Base-by-base conservation (phyloP, 129 eudicot genomes). In the Apium graveolens region DNA sequence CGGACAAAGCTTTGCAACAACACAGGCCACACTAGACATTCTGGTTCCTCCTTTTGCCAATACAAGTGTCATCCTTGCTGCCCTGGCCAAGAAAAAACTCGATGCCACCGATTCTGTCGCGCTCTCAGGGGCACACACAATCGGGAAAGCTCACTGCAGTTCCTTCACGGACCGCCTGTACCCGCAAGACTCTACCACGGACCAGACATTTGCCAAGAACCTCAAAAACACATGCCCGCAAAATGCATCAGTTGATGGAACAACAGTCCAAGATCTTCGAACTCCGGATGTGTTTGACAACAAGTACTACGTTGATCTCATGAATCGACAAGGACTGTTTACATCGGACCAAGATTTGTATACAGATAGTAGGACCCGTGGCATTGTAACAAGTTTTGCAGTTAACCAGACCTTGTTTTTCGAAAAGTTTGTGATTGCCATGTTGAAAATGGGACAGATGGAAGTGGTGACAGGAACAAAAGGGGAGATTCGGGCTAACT, bases 361-460 rank as follows among this genome's bases (percentile, higher is more conserved):
- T 87, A 89, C 88, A 0, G 87, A 90, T 71, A 45, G 76, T 18
- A 76, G 90, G 82, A 92, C 96, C 1, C 80, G 86, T 13, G 35
- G 75, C 48, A 90, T 84, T n/a, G 96, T 93, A 2, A 84, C 78
- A 13, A 78, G 78, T 79, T 92, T 92, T 78, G 97, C 96, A 0
- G 76, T 79, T 10, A 86, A 92, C 27, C 93, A 90, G 72, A 78
- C 85, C 0, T 73, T 90, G 84, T 93, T 93, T 57, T 93, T 79
- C 41, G 96, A 93, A 85, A 90, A 84, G 37, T 93, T 90, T 80
- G 85, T 90, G 55, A 42, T 48, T 2, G 90, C 86, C 10, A 87
- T 90, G 93, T 46, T 90, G 12, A 93, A 89, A 82, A 88, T 93
- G 96, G 92, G 96, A 35, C 97, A 88, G 82, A 74, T 93, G 80